Evolutionary conservation across 1,284 basidiomycete genomes (phyloP), one percentile per base, ranked within the genome.

Genomic region (Ustilago lituana): DNA sequence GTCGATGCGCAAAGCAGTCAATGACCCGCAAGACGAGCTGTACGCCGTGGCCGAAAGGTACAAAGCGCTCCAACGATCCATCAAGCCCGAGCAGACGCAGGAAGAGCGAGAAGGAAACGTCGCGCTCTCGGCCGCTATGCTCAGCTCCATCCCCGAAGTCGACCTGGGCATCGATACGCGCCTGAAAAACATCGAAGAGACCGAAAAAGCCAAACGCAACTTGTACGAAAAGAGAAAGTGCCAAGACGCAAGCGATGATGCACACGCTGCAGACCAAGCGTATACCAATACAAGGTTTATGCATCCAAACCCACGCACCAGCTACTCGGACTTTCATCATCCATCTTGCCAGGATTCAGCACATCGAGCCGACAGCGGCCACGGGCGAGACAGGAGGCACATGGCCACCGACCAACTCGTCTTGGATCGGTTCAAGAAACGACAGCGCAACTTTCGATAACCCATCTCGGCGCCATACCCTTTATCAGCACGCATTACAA

Each of bases 111-210:
- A 96, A 74, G 94, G 94, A 7, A 96, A 88, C 78, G 92, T 97
- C 17, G 93, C 93, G 1, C 92, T 92, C 68, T 93, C 91, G 76
- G 81, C 94, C 78, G 89, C 92, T 4, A 98, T 98, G 95, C 85
- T 98, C 55, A 95, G 92, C 12, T 92, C 92, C 27, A 83, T 98
- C 71, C 94, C 94, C 0, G 95, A 98, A 80, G 92, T 98, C 5
- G 95, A 98, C 82, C 85, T 98, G 5, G 95, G 95, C 53, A 97
- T 98, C 89, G 94, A 98, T 68, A 86, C 90, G 14, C 89, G 94
- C 19, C 84, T 98, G 58, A 90, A 90, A 82, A 98, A 97, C 80
- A 98, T 98, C 43, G 93, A 96, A 80, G 91, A 94, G 56, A 98
- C 95, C 0, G 95, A 98, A 81, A 93, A 91, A 73, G 95, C 94